Evolutionary conservation across 2,329 filamentous ascomycete genomes (phyloP).

Genomic region (Massarina eburnea): DNA sequence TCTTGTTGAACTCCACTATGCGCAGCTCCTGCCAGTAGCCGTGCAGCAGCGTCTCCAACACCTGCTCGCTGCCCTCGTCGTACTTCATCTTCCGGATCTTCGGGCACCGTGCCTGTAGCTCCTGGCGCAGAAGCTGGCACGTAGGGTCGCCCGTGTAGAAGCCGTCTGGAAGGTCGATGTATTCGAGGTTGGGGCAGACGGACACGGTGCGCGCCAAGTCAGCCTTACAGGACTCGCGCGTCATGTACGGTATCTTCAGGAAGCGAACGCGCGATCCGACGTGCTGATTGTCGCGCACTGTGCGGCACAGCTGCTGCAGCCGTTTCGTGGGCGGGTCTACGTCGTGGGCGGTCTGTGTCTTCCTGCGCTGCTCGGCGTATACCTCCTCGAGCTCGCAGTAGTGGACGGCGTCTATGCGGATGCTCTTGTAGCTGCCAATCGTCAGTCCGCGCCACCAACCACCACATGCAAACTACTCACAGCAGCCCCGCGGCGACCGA

Average conservation of each 20-base stretch:
- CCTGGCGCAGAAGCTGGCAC: conserved; percentile 75
- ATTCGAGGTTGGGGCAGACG: conserved; percentile 80
- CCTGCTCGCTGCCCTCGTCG: conserved; percentile 73
- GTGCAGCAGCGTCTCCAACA: conserved; percentile 69
- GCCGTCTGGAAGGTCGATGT: conserved; percentile 87
- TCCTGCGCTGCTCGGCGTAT: conserved; percentile 70
- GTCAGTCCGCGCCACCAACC: conserved; percentile 8
- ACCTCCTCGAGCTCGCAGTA: conserved; percentile 87
- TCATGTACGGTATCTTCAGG: conserved; percentile 93
- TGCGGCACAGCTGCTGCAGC: conserved; percentile 76
- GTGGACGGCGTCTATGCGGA: conserved; percentile 91
- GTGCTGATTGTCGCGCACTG: conserved; percentile 74
- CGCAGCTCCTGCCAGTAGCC: conserved; percentile 72
- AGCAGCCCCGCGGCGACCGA: conserved; percentile 57
- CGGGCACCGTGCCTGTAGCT: conserved; percentile 80
- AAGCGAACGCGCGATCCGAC: conserved; percentile 72
- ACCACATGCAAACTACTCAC: conserved; percentile 57
- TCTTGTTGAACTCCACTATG: conserved; percentile 68
- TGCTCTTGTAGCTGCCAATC: conserved; percentile 71
- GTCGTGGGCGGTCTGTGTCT: conserved; percentile 68
- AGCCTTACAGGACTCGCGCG: conserved; percentile 80
- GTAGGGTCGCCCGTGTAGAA: conserved; percentile 79
- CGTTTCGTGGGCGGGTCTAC: conserved; percentile 77
- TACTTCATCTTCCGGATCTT: conserved; percentile 91
- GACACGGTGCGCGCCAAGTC: conserved; percentile 85